Evolutionary conservation across 1,284 basidiomycete species (phyloP).

Genomic region (Quambalaria eucalypti): DNA sequence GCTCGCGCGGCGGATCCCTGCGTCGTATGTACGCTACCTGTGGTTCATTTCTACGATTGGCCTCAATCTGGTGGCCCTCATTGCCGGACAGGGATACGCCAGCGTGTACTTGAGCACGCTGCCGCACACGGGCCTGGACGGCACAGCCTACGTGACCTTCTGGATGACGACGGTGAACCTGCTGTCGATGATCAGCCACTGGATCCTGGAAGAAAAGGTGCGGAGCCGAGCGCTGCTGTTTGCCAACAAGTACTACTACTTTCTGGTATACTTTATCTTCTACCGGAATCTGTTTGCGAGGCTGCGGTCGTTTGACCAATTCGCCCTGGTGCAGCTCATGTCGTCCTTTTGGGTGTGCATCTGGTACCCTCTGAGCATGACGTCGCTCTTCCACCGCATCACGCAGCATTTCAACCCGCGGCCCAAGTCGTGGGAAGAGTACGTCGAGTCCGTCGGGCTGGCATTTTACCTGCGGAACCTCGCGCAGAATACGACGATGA

Average conservation of each 20-base stretch:
- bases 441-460: conserved; percentile 50
- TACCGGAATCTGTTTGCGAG: conserved; percentile 50
- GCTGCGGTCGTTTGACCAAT: conserved; percentile 45
- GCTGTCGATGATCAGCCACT: conserved; percentile 50
- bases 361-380: conserved; percentile 54
- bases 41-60: conserved; percentile 55
- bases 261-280: conserved; percentile 47
- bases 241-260: conserved; percentile 51
- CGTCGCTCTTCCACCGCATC: conserved; percentile 48
- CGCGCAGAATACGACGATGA: conserved; percentile 55
- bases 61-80: conserved; percentile 52
- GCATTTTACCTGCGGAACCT: conserved; percentile 54
- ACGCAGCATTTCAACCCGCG: conserved; percentile 50
- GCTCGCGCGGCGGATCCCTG: conserved; percentile 51
- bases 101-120: conserved; percentile 53
- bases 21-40: conserved; percentile 53
- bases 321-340: conserved; percentile 53
- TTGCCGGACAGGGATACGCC: conserved; percentile 56
- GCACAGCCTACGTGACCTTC: conserved; percentile 54
- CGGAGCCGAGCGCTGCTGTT: conserved; percentile 53
- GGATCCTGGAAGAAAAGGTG: conserved; percentile 53
- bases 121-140: conserved; percentile 54
- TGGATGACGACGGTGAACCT: conserved; percentile 54
- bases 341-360: conserved; percentile 53
- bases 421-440: conserved; percentile 52